Conservation (phyloP, 169 alveolate species). For the Gregarina niphandrodes region DNA sequence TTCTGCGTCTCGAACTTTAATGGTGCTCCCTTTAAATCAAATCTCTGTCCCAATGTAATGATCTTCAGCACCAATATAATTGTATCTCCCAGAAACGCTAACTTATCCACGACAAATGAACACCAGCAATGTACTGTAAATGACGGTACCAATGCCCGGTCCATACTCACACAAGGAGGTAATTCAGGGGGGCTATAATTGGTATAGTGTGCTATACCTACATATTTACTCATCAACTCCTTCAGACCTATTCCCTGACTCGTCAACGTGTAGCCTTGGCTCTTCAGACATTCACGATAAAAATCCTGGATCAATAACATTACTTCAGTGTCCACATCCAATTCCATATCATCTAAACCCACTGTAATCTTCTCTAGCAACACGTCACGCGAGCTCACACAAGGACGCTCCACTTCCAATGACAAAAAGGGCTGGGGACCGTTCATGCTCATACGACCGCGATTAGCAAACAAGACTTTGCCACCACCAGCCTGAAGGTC, state of each 20-base stretch:
- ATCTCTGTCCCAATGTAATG: conserved; percentile 11
- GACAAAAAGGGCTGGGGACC: too few species aligned
- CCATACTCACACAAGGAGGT: too few species aligned
- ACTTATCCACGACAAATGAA: conserved; percentile 6
- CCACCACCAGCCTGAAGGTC: conserved; percentile 31
- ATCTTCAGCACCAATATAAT: conserved; percentile 12
- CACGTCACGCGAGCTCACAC: conserved; percentile 7
- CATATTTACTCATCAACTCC: too few species aligned
- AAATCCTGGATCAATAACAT: too few species aligned
- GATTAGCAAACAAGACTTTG: conserved; percentile 12
- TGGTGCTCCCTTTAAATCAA: conserved; percentile 20
- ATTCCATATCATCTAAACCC: conserved; percentile 6
- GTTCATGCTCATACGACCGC: conserved; percentile 14
- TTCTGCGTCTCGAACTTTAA: conserved; percentile 9
- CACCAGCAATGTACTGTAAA: too few species aligned
- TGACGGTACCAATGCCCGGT: too few species aligned
- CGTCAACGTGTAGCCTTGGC: too few species aligned
- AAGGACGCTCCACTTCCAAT: conserved; percentile 30
- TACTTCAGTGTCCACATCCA: conserved; percentile 14
- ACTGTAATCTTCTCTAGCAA: not conserved
- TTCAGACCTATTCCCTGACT: too few species aligned
- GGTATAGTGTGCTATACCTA: too few species aligned
- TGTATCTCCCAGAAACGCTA: conserved; percentile 12
- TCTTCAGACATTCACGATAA: too few species aligned
- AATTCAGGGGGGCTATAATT: too few species aligned